Evolutionary conservation across 306 rosid species (phyloP).

Genomic region (Crotalaria pallida): DNA sequence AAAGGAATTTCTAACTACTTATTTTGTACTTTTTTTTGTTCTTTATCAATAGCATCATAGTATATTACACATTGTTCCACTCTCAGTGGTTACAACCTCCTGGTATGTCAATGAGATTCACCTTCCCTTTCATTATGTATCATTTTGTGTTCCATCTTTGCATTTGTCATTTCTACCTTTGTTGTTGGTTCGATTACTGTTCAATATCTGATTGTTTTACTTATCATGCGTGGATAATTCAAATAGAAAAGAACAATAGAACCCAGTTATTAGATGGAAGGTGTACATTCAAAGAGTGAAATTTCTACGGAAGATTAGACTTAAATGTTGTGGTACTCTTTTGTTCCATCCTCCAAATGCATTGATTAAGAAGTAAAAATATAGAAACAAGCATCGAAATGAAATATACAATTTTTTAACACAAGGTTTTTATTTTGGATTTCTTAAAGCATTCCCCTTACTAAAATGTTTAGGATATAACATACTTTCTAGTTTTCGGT

Average conservation of each 20-base stretch:
- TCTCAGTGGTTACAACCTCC: too few relatives aligned
- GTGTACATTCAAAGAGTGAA: constrained; percentile 3
- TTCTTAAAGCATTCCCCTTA: too few relatives aligned
- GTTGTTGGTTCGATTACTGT: background rate
- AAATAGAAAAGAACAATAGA: background rate
- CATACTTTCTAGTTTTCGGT: too few relatives aligned
- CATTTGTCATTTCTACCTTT: background rate
- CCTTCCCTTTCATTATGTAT: too few relatives aligned
- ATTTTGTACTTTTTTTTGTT: background rate
- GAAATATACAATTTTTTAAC: background rate
- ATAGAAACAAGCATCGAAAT: too few relatives aligned
- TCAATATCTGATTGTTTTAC: too few relatives aligned
- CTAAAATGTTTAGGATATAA: too few relatives aligned
- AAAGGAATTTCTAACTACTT: constrained; percentile 7
- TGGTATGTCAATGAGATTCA: too few relatives aligned
- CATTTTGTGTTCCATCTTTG: too few relatives aligned
- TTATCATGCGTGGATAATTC: background rate
- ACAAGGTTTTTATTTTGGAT: too few relatives aligned
- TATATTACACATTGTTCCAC: too few relatives aligned
- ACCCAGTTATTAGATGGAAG: background rate
- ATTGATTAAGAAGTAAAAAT: background rate
- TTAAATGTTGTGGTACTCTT: constrained; percentile 2
- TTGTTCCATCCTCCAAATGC: background rate
- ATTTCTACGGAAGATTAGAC: background rate
- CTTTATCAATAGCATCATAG: background rate